phyloP scores from a whole-genome alignment of 2,329 filamentous ascomycete species.

The Colletotrichum gigasporum region DNA sequence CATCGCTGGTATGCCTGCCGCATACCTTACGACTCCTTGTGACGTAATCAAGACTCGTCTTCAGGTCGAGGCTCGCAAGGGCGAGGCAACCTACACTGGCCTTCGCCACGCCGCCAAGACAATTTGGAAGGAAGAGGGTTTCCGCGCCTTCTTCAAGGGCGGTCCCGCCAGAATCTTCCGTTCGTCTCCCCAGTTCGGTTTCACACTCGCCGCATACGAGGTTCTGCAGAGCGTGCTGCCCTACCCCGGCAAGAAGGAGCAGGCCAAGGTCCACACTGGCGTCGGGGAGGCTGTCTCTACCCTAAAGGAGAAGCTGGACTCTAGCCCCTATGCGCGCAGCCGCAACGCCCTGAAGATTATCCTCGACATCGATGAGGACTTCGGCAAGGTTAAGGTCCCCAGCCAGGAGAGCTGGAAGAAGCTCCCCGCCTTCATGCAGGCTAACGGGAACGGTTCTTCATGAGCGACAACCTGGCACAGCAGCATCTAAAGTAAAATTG shows the following conservation, averaged over 20 bases:
- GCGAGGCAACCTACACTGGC: constrained; percentile 87
- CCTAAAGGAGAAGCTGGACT: constrained; percentile 67
- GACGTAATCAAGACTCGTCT: constrained; percentile 99
- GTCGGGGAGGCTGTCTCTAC: constrained; percentile 71
- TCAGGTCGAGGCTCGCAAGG: constrained; percentile 97
- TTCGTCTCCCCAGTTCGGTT: constrained; percentile 96
- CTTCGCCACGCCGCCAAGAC: constrained; percentile 86
- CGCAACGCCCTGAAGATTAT: constrained; percentile 96
- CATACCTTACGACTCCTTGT: constrained; percentile 95
- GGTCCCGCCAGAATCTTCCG: constrained; percentile 94
- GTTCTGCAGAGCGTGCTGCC: constrained; percentile 85
- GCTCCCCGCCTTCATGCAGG: constrained; percentile 57
- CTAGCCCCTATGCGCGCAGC: constrained; percentile 68
- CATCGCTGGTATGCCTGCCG: constrained; percentile 90
- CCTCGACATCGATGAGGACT: constrained; percentile 91
- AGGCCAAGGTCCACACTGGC: constrained; percentile 64
- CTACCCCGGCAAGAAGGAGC: constrained; percentile 73
- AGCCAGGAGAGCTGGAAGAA: constrained; percentile 62
- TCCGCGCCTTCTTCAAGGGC: constrained; percentile 98
- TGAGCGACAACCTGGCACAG: neutral
- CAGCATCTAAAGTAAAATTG: no score
- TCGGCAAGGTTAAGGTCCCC: constrained; percentile 77
- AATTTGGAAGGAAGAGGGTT: constrained; percentile 90
- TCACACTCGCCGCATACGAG: constrained; percentile 96
- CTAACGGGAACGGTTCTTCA: constrained; percentile 6